phyloP scores from a whole-genome alignment of 176 grass and related monocot genomes.

The Themeda triandra region DNA sequence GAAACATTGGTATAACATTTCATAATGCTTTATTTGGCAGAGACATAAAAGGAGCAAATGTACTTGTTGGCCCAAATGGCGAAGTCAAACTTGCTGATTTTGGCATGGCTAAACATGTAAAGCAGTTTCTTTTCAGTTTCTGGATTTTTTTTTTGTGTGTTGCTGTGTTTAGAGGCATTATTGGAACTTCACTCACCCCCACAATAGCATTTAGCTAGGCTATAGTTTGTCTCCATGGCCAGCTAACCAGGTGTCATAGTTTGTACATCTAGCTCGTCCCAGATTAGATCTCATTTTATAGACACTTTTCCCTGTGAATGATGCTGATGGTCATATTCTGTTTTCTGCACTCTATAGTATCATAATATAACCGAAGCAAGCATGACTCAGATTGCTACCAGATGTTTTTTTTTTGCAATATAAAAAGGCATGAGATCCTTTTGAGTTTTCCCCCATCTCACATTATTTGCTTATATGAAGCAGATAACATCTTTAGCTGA shows the following conservation, averaged over 20 bases:
- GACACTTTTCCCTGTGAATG: background rate
- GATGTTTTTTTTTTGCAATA: background rate
- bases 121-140: conserved; percentile 19
- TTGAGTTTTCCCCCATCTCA: background rate
- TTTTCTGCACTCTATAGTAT: background rate
- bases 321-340: no score
- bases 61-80: conserved; percentile 89
- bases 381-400: background rate
- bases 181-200: background rate
- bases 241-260: background rate
- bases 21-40: conserved; percentile 40
- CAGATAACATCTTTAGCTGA: conserved; percentile 91
- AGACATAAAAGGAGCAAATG: conserved; percentile 99
- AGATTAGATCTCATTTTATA: background rate
- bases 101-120: conserved; percentile 99
- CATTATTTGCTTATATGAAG: conserved; percentile 38
- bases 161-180: background rate
- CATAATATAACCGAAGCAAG: background rate
- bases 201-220: background rate
- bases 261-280: background rate
- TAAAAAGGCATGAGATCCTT: background rate
- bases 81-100: conserved; percentile 99
- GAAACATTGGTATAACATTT: background rate
- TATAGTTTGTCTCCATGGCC: background rate
- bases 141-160: background rate